phyloP scores from a whole-genome alignment of 2,329 filamentous ascomycete species.

The Seiridium cupressi region DNA sequence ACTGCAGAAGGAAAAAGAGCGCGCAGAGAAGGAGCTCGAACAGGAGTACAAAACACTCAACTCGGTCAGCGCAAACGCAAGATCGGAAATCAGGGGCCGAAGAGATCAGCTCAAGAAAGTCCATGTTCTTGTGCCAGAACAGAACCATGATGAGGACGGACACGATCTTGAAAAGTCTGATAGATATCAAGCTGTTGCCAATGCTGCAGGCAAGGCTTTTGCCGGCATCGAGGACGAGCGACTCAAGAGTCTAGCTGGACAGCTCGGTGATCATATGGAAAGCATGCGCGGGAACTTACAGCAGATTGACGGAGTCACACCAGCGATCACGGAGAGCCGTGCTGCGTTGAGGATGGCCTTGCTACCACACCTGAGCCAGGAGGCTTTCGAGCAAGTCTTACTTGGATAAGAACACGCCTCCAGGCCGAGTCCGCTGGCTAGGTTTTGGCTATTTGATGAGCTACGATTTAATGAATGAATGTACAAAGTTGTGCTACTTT shows the following conservation, averaged over 20 bases:
- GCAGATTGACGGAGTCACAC: constrained; percentile 51
- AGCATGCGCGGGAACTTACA: constrained; percentile 53
- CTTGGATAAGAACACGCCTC: constrained; percentile 29
- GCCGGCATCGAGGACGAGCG: constrained; percentile 36
- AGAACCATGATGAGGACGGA: constrained; percentile 10
- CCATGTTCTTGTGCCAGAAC: constrained; percentile 47
- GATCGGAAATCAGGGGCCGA: constrained; percentile 50
- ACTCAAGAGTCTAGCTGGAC: constrained; percentile 41
- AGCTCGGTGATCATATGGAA: constrained; percentile 55
- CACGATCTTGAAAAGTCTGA: constrained; percentile 7
- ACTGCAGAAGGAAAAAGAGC: constrained; percentile 55
- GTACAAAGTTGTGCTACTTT: not conserved
- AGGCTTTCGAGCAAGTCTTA: constrained; percentile 47
- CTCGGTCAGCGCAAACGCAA: constrained; percentile 54
- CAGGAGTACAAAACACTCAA: constrained; percentile 51
- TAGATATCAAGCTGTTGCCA: constrained; percentile 17
- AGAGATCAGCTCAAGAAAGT: constrained; percentile 47
- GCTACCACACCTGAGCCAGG: constrained; percentile 40
- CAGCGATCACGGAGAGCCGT: constrained; percentile 44
- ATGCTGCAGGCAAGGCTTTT: constrained; percentile 20
- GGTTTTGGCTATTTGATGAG: not conserved
- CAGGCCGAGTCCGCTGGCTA: not conserved
- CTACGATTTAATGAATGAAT: not conserved
- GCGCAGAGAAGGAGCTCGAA: constrained; percentile 55
- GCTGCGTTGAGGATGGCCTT: constrained; percentile 50